Evolutionary conservation across 1,284 basidiomycete genomes (phyloP).

Genomic region (Tremellales sp.): DNA sequence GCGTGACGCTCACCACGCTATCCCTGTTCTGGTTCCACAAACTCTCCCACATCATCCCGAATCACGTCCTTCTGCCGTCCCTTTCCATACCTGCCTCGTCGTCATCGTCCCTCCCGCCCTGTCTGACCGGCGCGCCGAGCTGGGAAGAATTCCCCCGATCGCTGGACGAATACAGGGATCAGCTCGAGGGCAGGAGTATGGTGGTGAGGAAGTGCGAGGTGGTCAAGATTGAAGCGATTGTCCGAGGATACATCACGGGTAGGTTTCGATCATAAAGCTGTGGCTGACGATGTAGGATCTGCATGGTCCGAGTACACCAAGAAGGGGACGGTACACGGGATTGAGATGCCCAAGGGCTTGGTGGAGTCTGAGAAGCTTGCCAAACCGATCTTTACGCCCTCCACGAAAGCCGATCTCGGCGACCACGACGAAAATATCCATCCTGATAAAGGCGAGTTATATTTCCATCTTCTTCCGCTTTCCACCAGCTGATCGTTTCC

Average conservation of each 20-base stretch:
- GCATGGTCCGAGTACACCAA: slow-evolving; percentile 94
- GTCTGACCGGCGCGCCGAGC: slow-evolving; percentile 40
- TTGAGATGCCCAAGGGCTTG: slow-evolving; percentile 68
- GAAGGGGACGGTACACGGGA: slow-evolving; percentile 82
- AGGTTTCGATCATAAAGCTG: slow-evolving; percentile 19
- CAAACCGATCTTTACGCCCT: slow-evolving; percentile 88
- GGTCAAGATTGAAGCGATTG: slow-evolving; percentile 93
- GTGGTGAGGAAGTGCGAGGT: slow-evolving; percentile 87
- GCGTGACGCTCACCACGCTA: slow-evolving; percentile 80
- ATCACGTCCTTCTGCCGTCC: slow-evolving; percentile 73
- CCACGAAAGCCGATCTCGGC: slow-evolving; percentile 94
- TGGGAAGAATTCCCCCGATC: slow-evolving; percentile 68
- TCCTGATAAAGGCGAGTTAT: slow-evolving; percentile 67
- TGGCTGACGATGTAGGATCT: slow-evolving; percentile 60
- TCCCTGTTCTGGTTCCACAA: slow-evolving; percentile 95
- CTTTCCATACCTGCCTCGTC: slow-evolving; percentile 15
- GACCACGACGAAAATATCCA: slow-evolving; percentile 97
- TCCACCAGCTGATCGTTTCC: slow-evolving; percentile 7
- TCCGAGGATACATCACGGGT: slow-evolving; percentile 94
- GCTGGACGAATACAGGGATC: slow-evolving; percentile 56
- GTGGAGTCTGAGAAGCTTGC: slow-evolving; percentile 81
- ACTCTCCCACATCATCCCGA: slow-evolving; percentile 70
- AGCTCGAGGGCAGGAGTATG: slow-evolving; percentile 83
- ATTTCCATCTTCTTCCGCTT: neutral
- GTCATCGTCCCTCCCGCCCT: slow-evolving; percentile 21